These are phyloP conservation scores for Vigna radiata DNA, from an alignment of 306 rosid genomes.

Conservation along the genomic window DNA sequence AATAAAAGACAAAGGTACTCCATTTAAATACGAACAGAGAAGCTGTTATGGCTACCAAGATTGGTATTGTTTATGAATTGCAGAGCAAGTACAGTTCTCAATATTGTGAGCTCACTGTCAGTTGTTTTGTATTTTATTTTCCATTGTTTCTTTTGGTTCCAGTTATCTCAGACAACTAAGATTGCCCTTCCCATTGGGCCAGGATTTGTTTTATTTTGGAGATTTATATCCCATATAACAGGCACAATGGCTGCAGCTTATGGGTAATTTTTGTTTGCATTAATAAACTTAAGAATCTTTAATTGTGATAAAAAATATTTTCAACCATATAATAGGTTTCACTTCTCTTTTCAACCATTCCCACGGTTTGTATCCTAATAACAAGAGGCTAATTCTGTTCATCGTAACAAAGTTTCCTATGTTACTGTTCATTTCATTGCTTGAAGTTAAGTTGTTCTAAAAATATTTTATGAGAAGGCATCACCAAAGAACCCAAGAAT, in stretches of 20 bases:
- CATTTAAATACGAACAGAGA: not conserved
- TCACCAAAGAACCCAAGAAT: not conserved
- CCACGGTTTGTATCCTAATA: not conserved
- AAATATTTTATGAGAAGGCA: not conserved
- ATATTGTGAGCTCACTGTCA: not conserved
- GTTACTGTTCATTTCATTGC: not conserved
- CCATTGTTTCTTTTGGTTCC: not conserved
- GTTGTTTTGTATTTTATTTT: not conserved
- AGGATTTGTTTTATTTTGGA: not conserved
- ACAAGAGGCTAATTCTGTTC: not conserved
- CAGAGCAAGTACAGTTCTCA: not conserved
- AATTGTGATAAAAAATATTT: not conserved
- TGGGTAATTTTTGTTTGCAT: not conserved
- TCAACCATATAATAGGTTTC: not conserved
- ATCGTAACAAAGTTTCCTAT: not conserved
- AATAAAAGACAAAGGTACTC: not conserved
- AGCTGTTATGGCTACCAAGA: not conserved
- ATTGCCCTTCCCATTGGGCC: not conserved
- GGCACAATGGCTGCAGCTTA: not conserved
- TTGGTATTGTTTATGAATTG: not conserved
- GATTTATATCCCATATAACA: not conserved
- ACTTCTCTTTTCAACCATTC: not conserved
- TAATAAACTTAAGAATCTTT: not conserved
- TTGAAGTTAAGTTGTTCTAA: not conserved
- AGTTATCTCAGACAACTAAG: not conserved